Base-by-base conservation (phyloP, 2,329 filamentous ascomycete species). In the Aspergillus alliaceus region DNA sequence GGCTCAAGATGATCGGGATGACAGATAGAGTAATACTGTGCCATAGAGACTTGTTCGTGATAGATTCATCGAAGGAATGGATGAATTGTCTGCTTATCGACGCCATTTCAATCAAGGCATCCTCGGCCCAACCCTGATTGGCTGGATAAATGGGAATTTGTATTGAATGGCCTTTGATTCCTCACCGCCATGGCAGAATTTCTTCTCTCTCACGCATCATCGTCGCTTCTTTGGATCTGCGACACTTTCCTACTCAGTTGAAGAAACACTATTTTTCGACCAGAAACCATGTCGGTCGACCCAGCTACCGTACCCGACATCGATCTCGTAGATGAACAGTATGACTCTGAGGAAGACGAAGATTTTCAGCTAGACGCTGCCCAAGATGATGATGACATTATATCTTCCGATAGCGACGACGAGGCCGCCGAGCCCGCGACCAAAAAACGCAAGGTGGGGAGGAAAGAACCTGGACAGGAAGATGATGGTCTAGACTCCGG, bases 401-500 rank as follows among this genome's bases (percentile, higher is more conserved):
- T 60, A 15, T 72, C 69, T 25, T 71, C 69, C 15, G 65, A 65
- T 9, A 61, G 60, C 34, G 72, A 73, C 2, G 74, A 75, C 2
- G 66, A 67, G 27, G 14, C 56, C 15, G 29, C 24, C 22, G 67
- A 67, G 37, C 69, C 74, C 2, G 70, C 68, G 20, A 78, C 75
- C 56, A 73, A 75, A 57, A 79, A 77, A 58, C 70, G 62, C 62
- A 76, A 67, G 59, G 70, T 44, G 51, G 66, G 56, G 32, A 66
- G 63, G 14, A 68, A 69, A 51, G 56, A 53, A 34, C 60, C 59
- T 24, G 58, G 54, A 5, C 61, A 59, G 4, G 65, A 69, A n/a
- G 72, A 72, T 9, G 70, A 71, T 6, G 79, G 77, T 35, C 68
- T 84, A 4, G 80, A 84, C 57, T 84, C 82, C 8, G 83, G 83